These are phyloP conservation scores for Kurtzmaniella quercitrusa DNA, from an alignment of 1,139 yeast genomes.

Conservation along the genomic window DNA sequence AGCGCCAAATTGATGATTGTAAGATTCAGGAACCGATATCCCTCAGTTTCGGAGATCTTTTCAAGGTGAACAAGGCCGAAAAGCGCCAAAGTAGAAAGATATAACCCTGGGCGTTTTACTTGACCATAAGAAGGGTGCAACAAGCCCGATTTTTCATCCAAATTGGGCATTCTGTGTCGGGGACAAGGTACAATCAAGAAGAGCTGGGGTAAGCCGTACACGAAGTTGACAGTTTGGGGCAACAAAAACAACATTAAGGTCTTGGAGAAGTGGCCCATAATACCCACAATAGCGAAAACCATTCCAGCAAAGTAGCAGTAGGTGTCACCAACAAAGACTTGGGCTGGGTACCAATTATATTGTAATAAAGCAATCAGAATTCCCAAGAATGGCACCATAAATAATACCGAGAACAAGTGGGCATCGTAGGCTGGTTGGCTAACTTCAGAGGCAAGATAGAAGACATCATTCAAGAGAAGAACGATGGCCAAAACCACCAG, in stretches of 20 bases:
- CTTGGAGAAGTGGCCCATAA: constrained; percentile 92
- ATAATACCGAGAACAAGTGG: constrained; percentile 75
- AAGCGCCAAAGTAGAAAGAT: constrained; percentile 31
- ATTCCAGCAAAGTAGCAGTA: constrained; percentile 97
- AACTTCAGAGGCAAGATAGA: constrained; percentile 50
- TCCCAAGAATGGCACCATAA: constrained; percentile 83
- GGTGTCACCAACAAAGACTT: constrained; percentile 95
- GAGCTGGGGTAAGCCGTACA: constrained; percentile 87
- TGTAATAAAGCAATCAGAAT: constrained; percentile 73
- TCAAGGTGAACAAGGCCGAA: constrained; percentile 49
- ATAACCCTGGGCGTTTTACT: constrained; percentile 18
- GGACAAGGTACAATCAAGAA: constrained; percentile 90
- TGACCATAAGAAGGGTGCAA: constrained; percentile 62
- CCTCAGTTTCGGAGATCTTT: constrained; percentile 21
- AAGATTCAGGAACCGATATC: constrained; percentile 64
- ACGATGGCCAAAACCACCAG: constrained; percentile 71
- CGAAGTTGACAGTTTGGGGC: constrained; percentile 86
- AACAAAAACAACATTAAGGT: constrained; percentile 79
- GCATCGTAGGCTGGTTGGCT: constrained; percentile 70
- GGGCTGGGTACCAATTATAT: constrained; percentile 87
- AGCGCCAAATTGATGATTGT: constrained; percentile 79
- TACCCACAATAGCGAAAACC: constrained; percentile 97
- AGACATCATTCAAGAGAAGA: constrained; percentile 68
- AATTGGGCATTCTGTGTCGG: constrained; percentile 84
- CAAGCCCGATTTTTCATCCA: constrained; percentile 61